These are phyloP conservation scores for Seminavis robusta DNA, from an alignment of 108 stramenopile genomes.

Conservation along the genomic window DNA sequence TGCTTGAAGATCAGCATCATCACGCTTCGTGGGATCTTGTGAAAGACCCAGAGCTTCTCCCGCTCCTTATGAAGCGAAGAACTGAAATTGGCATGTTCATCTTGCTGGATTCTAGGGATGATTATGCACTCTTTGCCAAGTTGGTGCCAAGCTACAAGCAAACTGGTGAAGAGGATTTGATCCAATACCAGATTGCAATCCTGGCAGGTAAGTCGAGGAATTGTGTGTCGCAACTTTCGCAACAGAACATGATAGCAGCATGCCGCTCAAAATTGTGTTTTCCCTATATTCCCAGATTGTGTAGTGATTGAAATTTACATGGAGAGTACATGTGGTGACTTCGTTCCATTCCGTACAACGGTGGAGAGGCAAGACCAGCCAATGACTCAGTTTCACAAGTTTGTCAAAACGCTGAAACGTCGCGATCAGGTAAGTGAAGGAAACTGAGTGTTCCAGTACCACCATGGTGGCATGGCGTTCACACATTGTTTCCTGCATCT, in stretches of 20 bases:
- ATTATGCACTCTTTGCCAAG: conserved; percentile 62
- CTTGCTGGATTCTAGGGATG: conserved; percentile 47
- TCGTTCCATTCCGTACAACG: conserved; percentile 36
- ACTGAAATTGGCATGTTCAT: conserved; percentile 59
- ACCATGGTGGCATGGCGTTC: no score
- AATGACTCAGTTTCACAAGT: conserved; percentile 30
- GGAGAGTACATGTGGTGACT: conserved; percentile 58
- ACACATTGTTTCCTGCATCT: no score
- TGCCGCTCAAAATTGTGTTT: no score
- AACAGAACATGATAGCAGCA: no score
- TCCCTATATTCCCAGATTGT: no score
- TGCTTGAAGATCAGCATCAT: conserved; percentile 47
- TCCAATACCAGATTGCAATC: conserved; percentile 55
- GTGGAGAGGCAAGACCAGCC: conserved; percentile 6
- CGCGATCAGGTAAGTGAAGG: no score
- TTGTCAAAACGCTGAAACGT: conserved; percentile 44
- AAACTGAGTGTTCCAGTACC: no score
- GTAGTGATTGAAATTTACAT: conserved; percentile 67
- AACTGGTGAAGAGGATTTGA: conserved; percentile 36
- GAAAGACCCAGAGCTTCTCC: conserved; percentile 63
- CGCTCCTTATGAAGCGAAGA: conserved; percentile 60
- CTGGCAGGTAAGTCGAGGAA: conserved; percentile 34
- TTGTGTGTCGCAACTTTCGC: no score
- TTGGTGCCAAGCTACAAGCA: conserved; percentile 24
- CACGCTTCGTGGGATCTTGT: conserved; percentile 68